A percentile compares a stretch with the other conserved stretches of the same genome.
phyloP scores from a whole-genome alignment of 2,329 filamentous ascomycete species.

The Diaporthe velutina region DNA sequence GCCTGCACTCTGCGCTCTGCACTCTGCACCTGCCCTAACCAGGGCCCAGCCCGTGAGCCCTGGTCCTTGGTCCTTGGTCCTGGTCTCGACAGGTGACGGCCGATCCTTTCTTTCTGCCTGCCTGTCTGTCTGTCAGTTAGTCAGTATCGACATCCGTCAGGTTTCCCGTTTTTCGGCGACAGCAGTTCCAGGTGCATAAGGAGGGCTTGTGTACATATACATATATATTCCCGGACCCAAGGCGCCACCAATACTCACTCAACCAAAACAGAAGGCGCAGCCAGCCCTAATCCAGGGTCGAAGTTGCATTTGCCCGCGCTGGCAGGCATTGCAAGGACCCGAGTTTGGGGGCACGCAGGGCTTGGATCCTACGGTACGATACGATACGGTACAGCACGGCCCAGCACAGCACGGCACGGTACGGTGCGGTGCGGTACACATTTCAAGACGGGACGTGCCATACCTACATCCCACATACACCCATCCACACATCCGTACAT shows the following conservation, averaged over 20 bases:
- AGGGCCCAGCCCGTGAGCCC: not conserved
- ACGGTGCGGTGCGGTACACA: slow-evolving; percentile 18
- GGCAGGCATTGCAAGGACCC: slow-evolving; percentile 14
- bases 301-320: slow-evolving; percentile 8
- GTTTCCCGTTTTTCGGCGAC: not conserved
- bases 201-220: not conserved
- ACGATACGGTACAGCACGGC: not conserved
- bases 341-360: slow-evolving; percentile 24
- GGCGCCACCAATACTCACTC: not conserved
- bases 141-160: not conserved
- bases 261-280: not conserved
- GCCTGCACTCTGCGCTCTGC: not conserved
- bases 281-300: not conserved
- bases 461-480: not conserved
- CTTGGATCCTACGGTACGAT: slow-evolving; percentile 30
- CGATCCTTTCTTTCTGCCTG: not conserved
- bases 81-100: not conserved
- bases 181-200: not conserved
- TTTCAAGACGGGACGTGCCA: slow-evolving; percentile 32
- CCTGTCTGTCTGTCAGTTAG: not conserved
- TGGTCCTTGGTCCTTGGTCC: not conserved
- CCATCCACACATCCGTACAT: slow-evolving; percentile 1
- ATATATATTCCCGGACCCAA: not conserved
- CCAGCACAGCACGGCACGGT: slow-evolving; percentile 9
- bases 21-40: slow-evolving; percentile 5